A percentile compares a stretch with the other conserved stretches of the same genome.
These are phyloP conservation scores for Saccharum spontaneum DNA, from an alignment of 176 grass and related monocot species.

Conservation along the genomic window DNA sequence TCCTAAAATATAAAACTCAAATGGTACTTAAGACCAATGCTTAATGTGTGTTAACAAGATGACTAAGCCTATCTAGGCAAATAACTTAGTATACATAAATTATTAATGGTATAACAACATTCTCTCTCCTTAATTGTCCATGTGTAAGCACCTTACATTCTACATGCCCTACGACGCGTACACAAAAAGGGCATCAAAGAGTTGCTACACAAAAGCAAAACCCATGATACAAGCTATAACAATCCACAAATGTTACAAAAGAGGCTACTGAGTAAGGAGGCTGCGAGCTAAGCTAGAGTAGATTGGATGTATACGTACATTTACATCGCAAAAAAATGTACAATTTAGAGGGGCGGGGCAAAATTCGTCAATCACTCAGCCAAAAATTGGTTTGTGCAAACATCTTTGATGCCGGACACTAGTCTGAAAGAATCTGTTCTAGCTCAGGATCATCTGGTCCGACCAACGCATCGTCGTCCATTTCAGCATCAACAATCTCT, in stretches of 20 bases:
- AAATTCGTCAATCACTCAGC: conserved; percentile 27
- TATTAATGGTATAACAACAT: neutral
- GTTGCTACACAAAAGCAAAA: neutral
- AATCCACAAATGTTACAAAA: conserved; percentile 2
- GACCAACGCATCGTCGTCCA: conserved; percentile 37
- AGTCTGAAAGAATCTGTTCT: conserved; percentile 68
- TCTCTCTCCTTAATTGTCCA: neutral
- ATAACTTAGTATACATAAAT: neutral
- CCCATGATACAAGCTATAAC: neutral
- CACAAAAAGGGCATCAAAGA: neutral
- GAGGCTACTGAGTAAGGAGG: neutral
- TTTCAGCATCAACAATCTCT: conserved; percentile 31
- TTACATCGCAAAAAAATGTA: conserved; percentile 36
- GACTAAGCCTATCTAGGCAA: neutral
- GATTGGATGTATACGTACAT: neutral
- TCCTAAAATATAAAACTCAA: neutral
- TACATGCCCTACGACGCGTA: neutral
- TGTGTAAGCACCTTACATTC: neutral
- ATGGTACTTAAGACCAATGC: neutral
- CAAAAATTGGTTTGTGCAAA: conserved; percentile 22
- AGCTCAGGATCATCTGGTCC: conserved; percentile 54
- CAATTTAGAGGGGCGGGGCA: conserved; percentile 6
- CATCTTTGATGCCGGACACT: conserved; percentile 5
- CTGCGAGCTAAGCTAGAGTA: neutral
- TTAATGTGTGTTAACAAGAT: neutral